phyloP scores from a whole-genome alignment of 2,329 filamentous ascomycete species.

The Hypoxylon sp. region DNA sequence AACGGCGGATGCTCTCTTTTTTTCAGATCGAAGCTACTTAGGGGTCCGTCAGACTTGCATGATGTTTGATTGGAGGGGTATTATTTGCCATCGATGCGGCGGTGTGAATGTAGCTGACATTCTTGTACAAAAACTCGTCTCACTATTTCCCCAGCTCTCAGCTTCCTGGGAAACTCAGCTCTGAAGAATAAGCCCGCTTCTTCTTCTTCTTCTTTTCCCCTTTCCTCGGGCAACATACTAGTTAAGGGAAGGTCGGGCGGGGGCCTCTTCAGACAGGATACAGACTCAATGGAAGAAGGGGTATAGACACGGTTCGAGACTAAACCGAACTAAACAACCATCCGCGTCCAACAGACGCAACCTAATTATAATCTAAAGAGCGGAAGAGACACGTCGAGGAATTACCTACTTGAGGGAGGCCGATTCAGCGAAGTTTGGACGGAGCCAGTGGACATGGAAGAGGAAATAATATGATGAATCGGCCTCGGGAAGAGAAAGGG shows the following conservation, averaged over 20 bases:
- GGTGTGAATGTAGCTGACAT: conserved; percentile 9
- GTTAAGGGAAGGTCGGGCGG: conserved; percentile 19
- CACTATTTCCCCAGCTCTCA: conserved; percentile 8
- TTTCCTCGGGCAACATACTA: background rate
- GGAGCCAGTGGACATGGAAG: conserved; percentile 6
- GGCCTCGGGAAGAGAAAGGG: conserved; percentile 3
- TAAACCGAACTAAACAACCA: conserved; percentile 6
- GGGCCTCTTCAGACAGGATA: conserved; percentile 18
- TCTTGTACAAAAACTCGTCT: conserved; percentile 36
- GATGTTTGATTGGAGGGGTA: conserved; percentile 4
- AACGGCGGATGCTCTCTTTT: conserved; percentile 8
- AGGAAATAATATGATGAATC: conserved; percentile 34
- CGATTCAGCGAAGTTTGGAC: conserved; percentile 4
- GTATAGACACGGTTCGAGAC: conserved; percentile 38
- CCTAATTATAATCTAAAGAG: conserved; percentile 39
- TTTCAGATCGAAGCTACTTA: background rate
- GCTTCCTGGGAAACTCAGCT: conserved; percentile 18
- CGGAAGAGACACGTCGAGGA: conserved; percentile 23
- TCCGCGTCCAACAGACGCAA: conserved; percentile 26
- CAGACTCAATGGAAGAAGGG: conserved; percentile 22
- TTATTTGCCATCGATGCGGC: conserved; percentile 1
- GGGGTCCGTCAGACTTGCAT: conserved; percentile 18
- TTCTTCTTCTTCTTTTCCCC: background rate
- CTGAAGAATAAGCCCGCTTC: conserved; percentile 5
- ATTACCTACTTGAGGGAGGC: background rate